Percentiles rank a stretch among this genome's conserved stretches.
These are phyloP conservation scores for Xylaria sp. DNA, from an alignment of 2,329 filamentous ascomycete genomes.

Conservation along the genomic window DNA sequence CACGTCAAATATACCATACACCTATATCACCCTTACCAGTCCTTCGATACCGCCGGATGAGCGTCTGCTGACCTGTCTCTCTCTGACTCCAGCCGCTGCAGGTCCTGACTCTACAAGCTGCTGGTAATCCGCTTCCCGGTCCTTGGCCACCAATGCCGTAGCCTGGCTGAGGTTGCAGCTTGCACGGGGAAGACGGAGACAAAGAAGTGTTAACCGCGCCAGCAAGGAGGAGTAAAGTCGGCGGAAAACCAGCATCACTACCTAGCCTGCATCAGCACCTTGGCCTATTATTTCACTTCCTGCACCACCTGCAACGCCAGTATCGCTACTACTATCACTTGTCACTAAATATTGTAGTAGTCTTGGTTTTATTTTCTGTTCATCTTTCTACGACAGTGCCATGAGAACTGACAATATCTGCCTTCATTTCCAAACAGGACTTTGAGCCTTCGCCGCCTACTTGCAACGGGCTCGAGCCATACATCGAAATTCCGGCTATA, in stretches of 20 bases:
- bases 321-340: conserved; percentile 26
- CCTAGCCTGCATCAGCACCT: conserved; percentile 23
- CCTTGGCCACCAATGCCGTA: conserved; percentile 46
- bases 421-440: conserved; percentile 59
- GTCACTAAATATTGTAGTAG: conserved; percentile 29
- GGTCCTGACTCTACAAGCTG: conserved; percentile 37
- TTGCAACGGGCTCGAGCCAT: conserved; percentile 61
- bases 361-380: conserved; percentile 16
- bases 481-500: conserved; percentile 63
- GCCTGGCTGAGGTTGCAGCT: conserved; percentile 47
- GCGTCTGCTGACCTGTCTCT: conserved; percentile 43
- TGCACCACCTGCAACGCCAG: conserved; percentile 35
- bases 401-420: conserved; percentile 50
- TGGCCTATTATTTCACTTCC: conserved; percentile 32
- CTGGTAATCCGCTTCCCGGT: conserved; percentile 39
- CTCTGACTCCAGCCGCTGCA: conserved; percentile 42
- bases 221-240: conserved; percentile 15
- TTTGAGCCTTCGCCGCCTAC: conserved; percentile 65
- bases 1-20: conserved; percentile 8
- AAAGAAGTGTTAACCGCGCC: conserved; percentile 12
- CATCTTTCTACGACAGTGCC: conserved; percentile 35
- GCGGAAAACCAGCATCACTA: conserved; percentile 20
- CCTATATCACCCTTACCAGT: conserved; percentile 16
- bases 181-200: conserved; percentile 36
- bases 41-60: conserved; percentile 24